Evolutionary conservation across 2,329 filamentous ascomycete species (phyloP).

Genomic region (Chaetomiaceae sp.): DNA sequence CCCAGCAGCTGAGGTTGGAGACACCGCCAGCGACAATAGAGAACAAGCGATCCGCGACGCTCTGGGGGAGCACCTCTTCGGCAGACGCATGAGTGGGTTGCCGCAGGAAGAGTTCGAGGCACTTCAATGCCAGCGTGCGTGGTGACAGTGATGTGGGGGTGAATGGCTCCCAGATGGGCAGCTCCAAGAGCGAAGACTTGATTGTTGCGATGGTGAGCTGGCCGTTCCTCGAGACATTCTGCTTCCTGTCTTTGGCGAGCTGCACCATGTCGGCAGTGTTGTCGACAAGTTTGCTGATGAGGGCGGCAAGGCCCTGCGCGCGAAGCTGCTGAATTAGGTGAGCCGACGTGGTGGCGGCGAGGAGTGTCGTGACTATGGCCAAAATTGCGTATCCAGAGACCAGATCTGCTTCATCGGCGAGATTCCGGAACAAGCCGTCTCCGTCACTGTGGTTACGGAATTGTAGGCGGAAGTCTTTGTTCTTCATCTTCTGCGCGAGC

Average conservation of each 20-base stretch:
- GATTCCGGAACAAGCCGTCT: conserved; percentile 59
- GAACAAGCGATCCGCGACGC: conserved; percentile 48
- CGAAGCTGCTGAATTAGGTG: conserved; percentile 56
- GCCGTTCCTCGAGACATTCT: conserved; percentile 64
- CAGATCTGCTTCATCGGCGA: conserved; percentile 56
- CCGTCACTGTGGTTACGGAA: conserved; percentile 73
- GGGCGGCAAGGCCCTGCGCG: conserved; percentile 48
- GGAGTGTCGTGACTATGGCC: conserved; percentile 59
- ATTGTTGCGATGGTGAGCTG: conserved; percentile 54
- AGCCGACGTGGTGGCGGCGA: conserved; percentile 56
- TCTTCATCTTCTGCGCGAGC: conserved; percentile 53
- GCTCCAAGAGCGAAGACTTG: conserved; percentile 47
- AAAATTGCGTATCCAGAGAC: conserved; percentile 60
- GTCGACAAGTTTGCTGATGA: conserved; percentile 54
- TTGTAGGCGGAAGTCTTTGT: conserved; percentile 61
- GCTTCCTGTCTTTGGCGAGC: conserved; percentile 60
- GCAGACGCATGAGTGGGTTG: conserved; percentile 46
- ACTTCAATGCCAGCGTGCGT: conserved; percentile 59
- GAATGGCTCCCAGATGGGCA: conserved; percentile 57
- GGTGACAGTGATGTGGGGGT: conserved; percentile 53
- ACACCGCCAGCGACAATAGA: conserved; percentile 38
- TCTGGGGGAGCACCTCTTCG: conserved; percentile 44
- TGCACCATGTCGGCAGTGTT: conserved; percentile 51
- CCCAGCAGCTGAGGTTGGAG: conserved; percentile 34
- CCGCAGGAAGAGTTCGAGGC: conserved; percentile 54